Evolutionary conservation across 192 early-diverging fungal genomes (phyloP), one percentile per base, ranked within the genome.

Genomic region (Coemansia furcata): DNA sequence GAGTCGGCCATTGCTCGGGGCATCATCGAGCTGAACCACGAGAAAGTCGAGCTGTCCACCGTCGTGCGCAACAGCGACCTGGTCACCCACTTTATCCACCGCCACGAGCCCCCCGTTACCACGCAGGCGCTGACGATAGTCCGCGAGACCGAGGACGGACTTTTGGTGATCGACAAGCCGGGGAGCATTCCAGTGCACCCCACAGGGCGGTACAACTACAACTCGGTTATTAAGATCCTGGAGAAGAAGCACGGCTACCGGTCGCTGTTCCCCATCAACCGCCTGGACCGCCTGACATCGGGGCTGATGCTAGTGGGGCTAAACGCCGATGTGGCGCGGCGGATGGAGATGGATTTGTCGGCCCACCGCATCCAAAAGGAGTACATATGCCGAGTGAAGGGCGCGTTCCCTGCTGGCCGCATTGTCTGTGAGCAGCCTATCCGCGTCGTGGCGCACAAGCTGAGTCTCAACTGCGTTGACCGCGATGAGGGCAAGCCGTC

Each of bases 61-160:
- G 67, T 89, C 3, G 70, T 98, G 43, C 78, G 87, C 23, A 93
- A 94, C 72, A 84, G 85, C 36, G 95, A 99, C 63, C 61, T 94
- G 7, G 83, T 99, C 39, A 84, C 83, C 6, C 95, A 97, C 69
- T 77, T 85, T 17, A 91, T 93, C 32, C 97, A 99, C 80, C 89
- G 97, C 0, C 97, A 99, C 74, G 97, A 99, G 77, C 97, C 97
- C 6, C 95, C 96, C 10, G 90, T 97, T 0, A 87, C 90, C 17
- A 84, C 83, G 15, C 47, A 80, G 26, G 60, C 83, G 3, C 82
- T 97, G 36, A 75, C 81, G 8, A 86, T 99, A 12, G 86, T 97
- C 0, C 49, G 78, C 32, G 55, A 82, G 15, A 71, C 86, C 30
- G 86, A 88, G 11, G 82, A 90, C 29, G 84, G 89, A 4, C 63